phyloP scores from a whole-genome alignment of 2,329 filamentous ascomycete genomes.

The Cladosporium colombiae region DNA sequence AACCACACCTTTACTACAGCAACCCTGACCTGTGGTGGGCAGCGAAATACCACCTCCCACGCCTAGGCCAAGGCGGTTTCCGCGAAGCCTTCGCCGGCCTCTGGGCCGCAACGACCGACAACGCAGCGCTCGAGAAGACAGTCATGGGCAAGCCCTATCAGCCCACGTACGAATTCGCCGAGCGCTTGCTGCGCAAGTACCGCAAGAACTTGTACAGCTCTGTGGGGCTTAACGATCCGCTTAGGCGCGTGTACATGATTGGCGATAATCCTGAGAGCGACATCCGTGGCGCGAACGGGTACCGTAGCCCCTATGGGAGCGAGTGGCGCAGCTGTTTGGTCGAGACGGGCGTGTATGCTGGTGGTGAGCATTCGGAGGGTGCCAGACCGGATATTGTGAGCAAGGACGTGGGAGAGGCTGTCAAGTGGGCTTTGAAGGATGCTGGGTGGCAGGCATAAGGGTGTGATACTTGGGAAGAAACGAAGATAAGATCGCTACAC shows the following conservation, averaged over 20 bases:
- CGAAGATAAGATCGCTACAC: background rate
- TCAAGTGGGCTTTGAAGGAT: constrained; percentile 71
- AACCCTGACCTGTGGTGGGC: constrained; percentile 93
- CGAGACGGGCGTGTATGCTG: constrained; percentile 73
- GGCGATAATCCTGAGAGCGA: constrained; percentile 76
- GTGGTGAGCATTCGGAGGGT: constrained; percentile 58
- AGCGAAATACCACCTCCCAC: constrained; percentile 77
- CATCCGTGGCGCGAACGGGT: constrained; percentile 82
- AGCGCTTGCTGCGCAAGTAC: constrained; percentile 67
- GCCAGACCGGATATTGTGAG: constrained; percentile 66
- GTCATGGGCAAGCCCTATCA: constrained; percentile 81
- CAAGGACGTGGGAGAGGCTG: constrained; percentile 73
- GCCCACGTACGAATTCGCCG: constrained; percentile 80
- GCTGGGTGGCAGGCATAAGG: constrained; percentile 41
- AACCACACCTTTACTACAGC: constrained; percentile 81
- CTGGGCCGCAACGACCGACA: constrained; percentile 70
- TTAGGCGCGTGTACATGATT: constrained; percentile 87
- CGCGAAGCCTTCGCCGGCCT: constrained; percentile 77
- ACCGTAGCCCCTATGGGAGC: constrained; percentile 65
- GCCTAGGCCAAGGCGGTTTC: constrained; percentile 90
- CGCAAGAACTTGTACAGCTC: constrained; percentile 52
- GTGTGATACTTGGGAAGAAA: background rate
- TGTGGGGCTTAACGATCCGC: constrained; percentile 40
- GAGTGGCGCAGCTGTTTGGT: constrained; percentile 78
- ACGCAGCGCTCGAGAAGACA: constrained; percentile 43